A percentile compares a stretch with the other conserved stretches of the same genome.
phyloP scores from a whole-genome alignment of 257 asterid genomes.

The Linderniella brevidens region DNA sequence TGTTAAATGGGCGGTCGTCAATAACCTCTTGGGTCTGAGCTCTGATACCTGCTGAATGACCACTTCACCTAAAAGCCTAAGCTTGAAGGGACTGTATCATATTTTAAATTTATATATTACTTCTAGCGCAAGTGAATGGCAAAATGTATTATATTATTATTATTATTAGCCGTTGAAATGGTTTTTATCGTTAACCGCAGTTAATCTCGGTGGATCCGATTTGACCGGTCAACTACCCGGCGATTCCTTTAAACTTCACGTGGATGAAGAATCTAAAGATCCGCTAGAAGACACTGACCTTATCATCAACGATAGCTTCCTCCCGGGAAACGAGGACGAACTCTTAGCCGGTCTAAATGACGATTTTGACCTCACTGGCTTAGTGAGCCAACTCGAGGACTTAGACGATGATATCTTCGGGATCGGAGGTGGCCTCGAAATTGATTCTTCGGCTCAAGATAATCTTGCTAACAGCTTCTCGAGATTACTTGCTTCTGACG shows the following conservation, averaged over 20 bases:
- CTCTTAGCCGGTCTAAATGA: slow-evolving; percentile 80
- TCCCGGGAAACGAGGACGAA: slow-evolving; percentile 92
- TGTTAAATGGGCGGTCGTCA: too few species aligned
- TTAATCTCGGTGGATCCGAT: slow-evolving; percentile 32
- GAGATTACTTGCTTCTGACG: slow-evolving; percentile 42
- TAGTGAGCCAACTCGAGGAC: slow-evolving; percentile 86
- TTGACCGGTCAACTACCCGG: slow-evolving; percentile 23
- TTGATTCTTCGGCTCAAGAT: slow-evolving; percentile 51
- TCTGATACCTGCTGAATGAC: too few species aligned
- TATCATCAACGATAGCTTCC: slow-evolving; percentile 27
- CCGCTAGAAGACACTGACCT: slow-evolving; percentile 37
- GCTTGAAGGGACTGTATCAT: too few species aligned
- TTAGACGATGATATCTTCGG: slow-evolving; percentile 90
- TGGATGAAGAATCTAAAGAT: slow-evolving; percentile 26
- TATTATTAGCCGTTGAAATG: not conserved
- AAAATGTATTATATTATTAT: not conserved
- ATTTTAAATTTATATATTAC: not conserved
- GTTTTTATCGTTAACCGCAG: slow-evolving; percentile 20
- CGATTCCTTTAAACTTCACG: slow-evolving; percentile 31
- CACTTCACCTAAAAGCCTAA: too few species aligned
- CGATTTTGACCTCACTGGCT: slow-evolving; percentile 72
- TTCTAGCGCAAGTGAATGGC: not conserved
- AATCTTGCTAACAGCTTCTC: slow-evolving; percentile 32
- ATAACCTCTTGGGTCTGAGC: too few species aligned
- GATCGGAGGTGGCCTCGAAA: slow-evolving; percentile 87